Conservation (phyloP, 306 rosid genomes). For the Cotoneaster glaucophyllus region DNA sequence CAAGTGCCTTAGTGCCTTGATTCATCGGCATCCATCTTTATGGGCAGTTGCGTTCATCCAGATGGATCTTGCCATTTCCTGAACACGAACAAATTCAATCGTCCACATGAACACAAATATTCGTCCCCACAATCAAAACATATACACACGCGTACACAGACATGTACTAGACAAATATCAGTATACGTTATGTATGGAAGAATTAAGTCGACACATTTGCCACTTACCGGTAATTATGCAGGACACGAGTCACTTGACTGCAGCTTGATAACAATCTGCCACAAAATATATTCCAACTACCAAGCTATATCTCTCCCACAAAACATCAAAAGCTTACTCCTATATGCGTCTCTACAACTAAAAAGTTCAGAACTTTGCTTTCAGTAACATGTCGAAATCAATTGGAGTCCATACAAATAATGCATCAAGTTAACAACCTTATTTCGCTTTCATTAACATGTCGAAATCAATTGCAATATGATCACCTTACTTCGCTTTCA, state of each 20-base stretch:
- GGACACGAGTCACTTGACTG: neutral
- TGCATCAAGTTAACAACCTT: neutral
- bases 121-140: neutral
- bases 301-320: neutral
- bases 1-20: neutral
- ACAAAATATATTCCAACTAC: neutral
- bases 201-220: neutral
- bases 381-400: neutral
- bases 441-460: neutral
- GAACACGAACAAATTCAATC: neutral
- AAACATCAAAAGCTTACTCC: neutral
- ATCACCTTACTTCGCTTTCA: too few relatives aligned
- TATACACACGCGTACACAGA: neutral
- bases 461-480: neutral
- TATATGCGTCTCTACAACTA: neutral
- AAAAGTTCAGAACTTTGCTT: neutral
- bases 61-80: neutral
- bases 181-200: neutral
- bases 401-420: neutral
- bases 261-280: conserved; percentile 4
- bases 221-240: neutral
- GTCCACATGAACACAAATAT: neutral
- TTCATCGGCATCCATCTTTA: neutral
- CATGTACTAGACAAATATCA: neutral
- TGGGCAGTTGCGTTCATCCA: neutral